Base-by-base conservation (phyloP, 352 stramenopile genomes). In the Plasmopara viticola region DNA sequence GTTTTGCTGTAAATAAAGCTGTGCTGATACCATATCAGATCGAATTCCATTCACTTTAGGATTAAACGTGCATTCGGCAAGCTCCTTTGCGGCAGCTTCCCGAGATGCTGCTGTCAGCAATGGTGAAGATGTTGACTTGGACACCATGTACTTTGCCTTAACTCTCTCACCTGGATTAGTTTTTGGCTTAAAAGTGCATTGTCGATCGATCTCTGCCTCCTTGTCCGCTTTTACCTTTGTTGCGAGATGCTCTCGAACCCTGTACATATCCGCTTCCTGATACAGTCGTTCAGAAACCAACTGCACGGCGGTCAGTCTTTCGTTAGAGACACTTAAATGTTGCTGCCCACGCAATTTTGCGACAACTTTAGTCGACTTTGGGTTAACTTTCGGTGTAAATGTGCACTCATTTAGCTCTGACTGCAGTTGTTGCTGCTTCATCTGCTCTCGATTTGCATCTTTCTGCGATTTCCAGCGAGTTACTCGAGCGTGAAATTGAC, bases 1-100 rank as follows among this genome's bases (percentile, higher is more conserved):
- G 48, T 94, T 85, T 52, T 94, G 78, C 55, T 89, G 75, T 34
- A 91, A 59, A 37, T 94, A 92, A 44, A 91, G 66, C 52, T 94
- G 84, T 0, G 84, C 84, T 5, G 81, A 90, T 13, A 87, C 64
- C 82, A 94, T 92, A 35, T 87, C 79, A 2, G 69, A 61, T 48
- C 68, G 66, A 51, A 94, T 83, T 2, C 64, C 51, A 53, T 94
- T 92, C 40, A 92, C 74, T 60, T 88, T 86, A 4, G 82, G 82
- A 28, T 74, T 66, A 44, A 92, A 89, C 15, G 82, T 90, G 63
- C 82, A 92, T 55, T 90, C 68, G 18, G 78, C 61, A 15, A 90
- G 56, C 47, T 87, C 82, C 55, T 77, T 77, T 15, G 74, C 72
- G 10, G 67, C 68, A 4, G 70, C 74, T 44, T 87, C 76, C 42